Percentiles rank a stretch among this genome's conserved stretches.
phyloP scores from a whole-genome alignment of 768 basidiomycete genomes.

The Porphyrellus cyaneotinctus region DNA sequence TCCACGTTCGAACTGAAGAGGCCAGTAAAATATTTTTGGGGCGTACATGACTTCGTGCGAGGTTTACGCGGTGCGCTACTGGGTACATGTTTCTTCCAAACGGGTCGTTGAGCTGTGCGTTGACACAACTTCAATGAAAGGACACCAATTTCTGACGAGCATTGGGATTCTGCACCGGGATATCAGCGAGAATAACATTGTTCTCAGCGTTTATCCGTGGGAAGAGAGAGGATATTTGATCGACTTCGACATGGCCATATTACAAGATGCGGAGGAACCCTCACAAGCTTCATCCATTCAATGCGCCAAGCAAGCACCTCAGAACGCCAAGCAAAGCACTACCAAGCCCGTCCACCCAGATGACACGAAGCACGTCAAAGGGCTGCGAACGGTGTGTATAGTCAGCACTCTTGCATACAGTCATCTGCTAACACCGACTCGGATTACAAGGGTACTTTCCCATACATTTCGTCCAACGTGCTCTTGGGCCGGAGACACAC shows the following conservation, averaged over 20 bases:
- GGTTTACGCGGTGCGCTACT: too few relatives aligned
- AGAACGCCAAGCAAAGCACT: background rate
- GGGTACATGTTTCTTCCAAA: background rate
- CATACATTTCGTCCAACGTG: background rate
- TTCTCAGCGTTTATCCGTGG: background rate
- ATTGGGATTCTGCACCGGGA: background rate
- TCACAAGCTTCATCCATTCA: background rate
- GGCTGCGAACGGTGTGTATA: background rate
- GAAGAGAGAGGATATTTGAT: slow-evolving; percentile 26
- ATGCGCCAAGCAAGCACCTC: too few relatives aligned
- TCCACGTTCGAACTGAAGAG: background rate
- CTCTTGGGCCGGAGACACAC: background rate
- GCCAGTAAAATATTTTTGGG: background rate
- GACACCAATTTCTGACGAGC: background rate
- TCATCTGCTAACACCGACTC: too few relatives aligned
- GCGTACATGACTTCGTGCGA: too few relatives aligned
- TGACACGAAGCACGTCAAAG: background rate
- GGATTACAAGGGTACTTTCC: background rate
- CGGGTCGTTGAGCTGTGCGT: background rate
- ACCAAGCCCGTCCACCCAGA: background rate
- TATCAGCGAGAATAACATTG: background rate
- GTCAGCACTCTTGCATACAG: too few relatives aligned
- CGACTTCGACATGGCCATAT: too few relatives aligned
- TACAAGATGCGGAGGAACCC: slow-evolving; percentile 10
- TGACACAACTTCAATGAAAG: background rate